Conservation (phyloP, 495 filamentous ascomycete genomes). For the Aspergillus nanangensis region DNA sequence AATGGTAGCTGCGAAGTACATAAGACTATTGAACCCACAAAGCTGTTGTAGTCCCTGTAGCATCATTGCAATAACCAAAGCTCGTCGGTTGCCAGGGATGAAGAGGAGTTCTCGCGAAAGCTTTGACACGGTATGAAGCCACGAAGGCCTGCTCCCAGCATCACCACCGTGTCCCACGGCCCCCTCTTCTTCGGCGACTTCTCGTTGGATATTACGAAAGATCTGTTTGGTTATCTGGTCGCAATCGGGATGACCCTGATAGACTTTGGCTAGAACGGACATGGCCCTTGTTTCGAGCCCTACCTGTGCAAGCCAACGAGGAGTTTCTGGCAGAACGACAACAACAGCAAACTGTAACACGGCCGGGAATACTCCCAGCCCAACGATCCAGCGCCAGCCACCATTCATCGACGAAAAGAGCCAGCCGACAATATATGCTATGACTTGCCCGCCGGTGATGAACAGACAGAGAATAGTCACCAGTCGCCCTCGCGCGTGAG, state of each 20-base stretch:
- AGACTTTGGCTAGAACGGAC: constrained; percentile 58
- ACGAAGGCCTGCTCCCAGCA: constrained; percentile 13
- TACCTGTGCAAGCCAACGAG: constrained; percentile 76
- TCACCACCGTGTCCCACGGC: constrained; percentile 14
- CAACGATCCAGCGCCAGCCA: constrained; percentile 90
- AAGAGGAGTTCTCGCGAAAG: constrained; percentile 52
- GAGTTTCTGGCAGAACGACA: constrained; percentile 73
- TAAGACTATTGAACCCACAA: constrained; percentile 88
- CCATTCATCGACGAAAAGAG: constrained; percentile 51
- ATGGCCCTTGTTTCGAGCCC: constrained; percentile 56
- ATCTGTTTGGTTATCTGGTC: constrained; percentile 49
- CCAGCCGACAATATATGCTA: constrained; percentile 79
- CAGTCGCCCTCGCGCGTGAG: constrained; percentile 66
- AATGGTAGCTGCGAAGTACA: constrained; percentile 94
- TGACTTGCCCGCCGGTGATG: constrained; percentile 79
- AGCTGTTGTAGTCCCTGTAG: constrained; percentile 87
- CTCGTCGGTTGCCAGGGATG: constrained; percentile 66
- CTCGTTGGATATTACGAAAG: constrained; percentile 61
- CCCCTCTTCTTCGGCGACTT: constrained; percentile 61
- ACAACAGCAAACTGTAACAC: constrained; percentile 63
- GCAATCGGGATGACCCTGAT: constrained; percentile 45
- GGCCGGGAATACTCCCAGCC: constrained; percentile 76
- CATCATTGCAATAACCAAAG: constrained; percentile 77
- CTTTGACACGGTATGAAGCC: constrained; percentile 28
- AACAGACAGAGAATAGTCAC: constrained; percentile 76